Evolutionary conservation across 2,329 filamentous ascomycete genomes (phyloP).

Genomic region (Aspergillus sclerotialis): DNA sequence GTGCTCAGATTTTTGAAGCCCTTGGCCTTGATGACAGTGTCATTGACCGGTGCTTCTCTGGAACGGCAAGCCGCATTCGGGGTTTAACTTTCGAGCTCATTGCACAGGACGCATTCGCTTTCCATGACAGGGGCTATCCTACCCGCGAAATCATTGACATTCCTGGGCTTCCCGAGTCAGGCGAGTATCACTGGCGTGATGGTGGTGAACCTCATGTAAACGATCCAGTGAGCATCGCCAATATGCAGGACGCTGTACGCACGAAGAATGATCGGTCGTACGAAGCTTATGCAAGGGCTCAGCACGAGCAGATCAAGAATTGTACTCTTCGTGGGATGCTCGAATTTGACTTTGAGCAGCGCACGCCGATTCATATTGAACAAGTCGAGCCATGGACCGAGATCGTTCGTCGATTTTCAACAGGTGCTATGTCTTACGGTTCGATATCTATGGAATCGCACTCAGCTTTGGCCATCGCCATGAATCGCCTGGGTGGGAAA

Average conservation of each 20-base stretch:
- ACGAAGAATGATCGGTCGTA: constrained; percentile 99
- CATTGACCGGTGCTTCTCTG: constrained; percentile 89
- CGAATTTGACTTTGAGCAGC: constrained; percentile 91
- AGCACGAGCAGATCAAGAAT: constrained; percentile 94
- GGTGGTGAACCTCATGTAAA: constrained; percentile 94
- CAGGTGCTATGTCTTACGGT: constrained; percentile 96
- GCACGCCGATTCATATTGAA: constrained; percentile 79
- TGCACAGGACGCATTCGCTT: constrained; percentile 86
- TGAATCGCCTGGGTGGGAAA: constrained; percentile 94
- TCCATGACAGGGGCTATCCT: constrained; percentile 90
- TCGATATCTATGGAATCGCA: constrained; percentile 99
- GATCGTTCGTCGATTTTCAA: constrained; percentile 92
- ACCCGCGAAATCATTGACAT: constrained; percentile 69
- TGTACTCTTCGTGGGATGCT: constrained; percentile 91
- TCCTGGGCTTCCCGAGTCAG: constrained; percentile 79
- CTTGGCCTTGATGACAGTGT: constrained; percentile 88
- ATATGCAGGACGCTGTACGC: constrained; percentile 92
- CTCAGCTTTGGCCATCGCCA: constrained; percentile 88
- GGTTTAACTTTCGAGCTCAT: constrained; percentile 91
- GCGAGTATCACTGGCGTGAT: constrained; percentile 97
- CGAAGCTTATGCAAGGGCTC: constrained; percentile 86
- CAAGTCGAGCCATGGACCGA: constrained; percentile 98
- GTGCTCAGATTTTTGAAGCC: constrained; percentile 94
- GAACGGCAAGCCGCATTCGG: constrained; percentile 88
- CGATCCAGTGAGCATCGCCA: constrained; percentile 88